phyloP scores from a whole-genome alignment of 106 monocot species.

The Phalaenopsis equestris region DNA sequence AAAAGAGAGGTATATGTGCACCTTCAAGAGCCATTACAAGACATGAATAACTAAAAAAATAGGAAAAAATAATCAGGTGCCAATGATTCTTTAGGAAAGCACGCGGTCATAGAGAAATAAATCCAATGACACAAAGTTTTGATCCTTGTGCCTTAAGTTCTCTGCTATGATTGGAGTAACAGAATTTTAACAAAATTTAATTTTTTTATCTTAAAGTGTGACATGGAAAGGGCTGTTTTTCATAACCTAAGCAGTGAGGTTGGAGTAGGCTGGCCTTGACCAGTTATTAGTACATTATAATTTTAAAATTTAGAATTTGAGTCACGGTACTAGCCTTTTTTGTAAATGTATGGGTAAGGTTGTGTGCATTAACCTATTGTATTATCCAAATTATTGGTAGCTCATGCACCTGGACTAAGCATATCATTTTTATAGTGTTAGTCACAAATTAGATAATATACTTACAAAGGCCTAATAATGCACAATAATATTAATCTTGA shows the following conservation, averaged over 20 bases:
- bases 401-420: background rate
- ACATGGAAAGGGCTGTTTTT: background rate
- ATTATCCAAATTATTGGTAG: background rate
- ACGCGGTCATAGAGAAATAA: too few species aligned
- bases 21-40: too few species aligned
- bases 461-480: background rate
- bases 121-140: too few species aligned
- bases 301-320: background rate
- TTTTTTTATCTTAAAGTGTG: background rate
- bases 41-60: too few species aligned
- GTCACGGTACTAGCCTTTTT: background rate
- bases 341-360: background rate
- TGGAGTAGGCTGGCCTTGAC: background rate
- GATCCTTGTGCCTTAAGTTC: too few species aligned
- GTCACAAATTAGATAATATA: background rate
- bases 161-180: too few species aligned
- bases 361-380: background rate
- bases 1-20: too few species aligned
- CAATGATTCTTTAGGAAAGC: too few species aligned
- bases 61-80: too few species aligned
- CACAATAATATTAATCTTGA: background rate
- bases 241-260: background rate
- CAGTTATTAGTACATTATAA: background rate
- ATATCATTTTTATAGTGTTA: background rate
- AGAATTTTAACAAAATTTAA: background rate